A percentile compares a stretch with the other conserved stretches of the same genome.
Evolutionary conservation across 2,329 filamentous ascomycete genomes (phyloP).

Genomic region (Chrysosphaeria jannelii): DNA sequence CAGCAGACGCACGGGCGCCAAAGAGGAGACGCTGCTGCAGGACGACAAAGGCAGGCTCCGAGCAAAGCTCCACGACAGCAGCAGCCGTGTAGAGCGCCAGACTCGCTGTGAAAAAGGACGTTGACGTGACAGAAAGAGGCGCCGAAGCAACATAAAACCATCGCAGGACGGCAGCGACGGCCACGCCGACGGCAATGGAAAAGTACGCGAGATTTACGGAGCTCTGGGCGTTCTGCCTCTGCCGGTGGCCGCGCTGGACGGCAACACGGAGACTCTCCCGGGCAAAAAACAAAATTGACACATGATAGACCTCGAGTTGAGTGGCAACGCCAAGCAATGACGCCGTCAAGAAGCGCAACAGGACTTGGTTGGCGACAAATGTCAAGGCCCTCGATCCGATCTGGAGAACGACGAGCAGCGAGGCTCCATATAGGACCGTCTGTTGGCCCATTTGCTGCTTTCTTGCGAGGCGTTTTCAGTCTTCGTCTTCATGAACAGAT

Average conservation of each 20-base stretch:
- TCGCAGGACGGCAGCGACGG: conserved; percentile 32
- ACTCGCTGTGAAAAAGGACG: conserved; percentile 6
- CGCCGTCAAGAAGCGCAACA: conserved; percentile 68
- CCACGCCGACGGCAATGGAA: conserved; percentile 34
- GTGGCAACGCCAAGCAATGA: conserved; percentile 58
- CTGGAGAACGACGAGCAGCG: conserved; percentile 67
- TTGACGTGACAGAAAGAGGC: conserved; percentile 9
- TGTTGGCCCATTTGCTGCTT: too few relatives aligned
- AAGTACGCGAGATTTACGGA: conserved; percentile 75
- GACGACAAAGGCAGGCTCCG: conserved; percentile 71
- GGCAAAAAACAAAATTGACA: conserved; percentile 82
- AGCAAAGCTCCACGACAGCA: conserved; percentile 41
- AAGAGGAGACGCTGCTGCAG: conserved; percentile 61
- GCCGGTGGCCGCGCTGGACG: conserved; percentile 30
- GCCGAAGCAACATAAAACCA: conserved; percentile 32
- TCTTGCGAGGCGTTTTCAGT: too few relatives aligned
- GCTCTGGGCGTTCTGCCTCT: conserved; percentile 24
- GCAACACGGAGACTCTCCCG: conserved; percentile 78
- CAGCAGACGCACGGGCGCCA: conserved; percentile 49
- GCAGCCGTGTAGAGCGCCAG: conserved; percentile 25
- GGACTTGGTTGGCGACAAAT: conserved; percentile 71
- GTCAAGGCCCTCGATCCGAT: conserved; percentile 65
- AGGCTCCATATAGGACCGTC: conserved; percentile 34
- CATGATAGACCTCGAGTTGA: conserved; percentile 77
- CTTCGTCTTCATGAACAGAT: too few relatives aligned